Base-by-base conservation (phyloP, 345 rosid species). In the Aquilaria yunnanensis region DNA sequence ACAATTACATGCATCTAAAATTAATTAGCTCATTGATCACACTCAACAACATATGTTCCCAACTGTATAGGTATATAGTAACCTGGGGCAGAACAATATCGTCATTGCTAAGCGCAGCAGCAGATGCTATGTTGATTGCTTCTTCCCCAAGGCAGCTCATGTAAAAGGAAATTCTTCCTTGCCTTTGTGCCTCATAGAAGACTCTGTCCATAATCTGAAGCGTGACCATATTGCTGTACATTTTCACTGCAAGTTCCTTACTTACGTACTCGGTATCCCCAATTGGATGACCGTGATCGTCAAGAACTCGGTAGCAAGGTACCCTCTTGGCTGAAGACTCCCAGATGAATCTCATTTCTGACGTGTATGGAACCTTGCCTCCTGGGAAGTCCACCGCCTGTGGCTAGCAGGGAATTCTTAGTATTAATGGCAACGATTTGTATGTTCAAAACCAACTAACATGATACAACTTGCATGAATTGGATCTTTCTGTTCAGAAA, bases 331-430 rank as follows among this genome's bases (percentile, higher is more conserved):
- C 65, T 4, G 69, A 4, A 5, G 79, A 74, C 47, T 74, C 84
- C 9, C 80, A 49, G 3, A 90, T 77, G 78, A 87, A 90, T 32
- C 59, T 69, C 77, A 87, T 63, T 64, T 76, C 73, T 2, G 79
- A 56, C 48, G 77, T 81, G 57, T 75, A 90, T 37, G 75, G 14
- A 51, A 87, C 86, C 62, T 80, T 87, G 31, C 92, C 94, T 37
- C 96, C 96, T 2, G 94, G 94, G 46, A 89, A 87, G 63, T 85
- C 80, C 73, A 85, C 43, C 56, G 51, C 88, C 96, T 89, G n/a
- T 16, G 23, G 23, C 23, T 16, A 16, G 23, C 23, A 16, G 23
- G 0, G 23, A 16, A 16, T 16, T 16, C 23, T 16, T 16, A 16
- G 23, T 16, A 16, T 16, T 16, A 4, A 8, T 37, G 41, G 41